Percentiles rank a stretch among this genome's conserved stretches.
Conservation (phyloP, 2,329 filamentous ascomycete species). For the Colletotrichum kahawae region DNA sequence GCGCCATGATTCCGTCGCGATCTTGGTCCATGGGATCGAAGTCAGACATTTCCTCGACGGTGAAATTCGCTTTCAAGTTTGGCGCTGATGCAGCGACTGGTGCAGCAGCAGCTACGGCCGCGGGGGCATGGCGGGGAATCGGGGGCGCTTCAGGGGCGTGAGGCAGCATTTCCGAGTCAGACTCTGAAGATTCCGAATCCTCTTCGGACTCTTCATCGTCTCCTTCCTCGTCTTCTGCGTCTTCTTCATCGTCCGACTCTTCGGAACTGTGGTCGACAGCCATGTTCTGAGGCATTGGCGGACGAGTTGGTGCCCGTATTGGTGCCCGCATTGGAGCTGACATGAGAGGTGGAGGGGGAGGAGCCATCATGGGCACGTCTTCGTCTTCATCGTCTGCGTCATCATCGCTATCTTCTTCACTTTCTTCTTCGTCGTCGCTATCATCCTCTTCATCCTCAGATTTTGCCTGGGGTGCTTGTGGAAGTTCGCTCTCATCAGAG, state of each 20-base stretch:
- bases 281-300: not conserved
- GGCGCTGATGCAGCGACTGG: not conserved
- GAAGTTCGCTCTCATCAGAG: not conserved
- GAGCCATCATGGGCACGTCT: constrained; percentile 5
- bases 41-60: constrained; percentile 50
- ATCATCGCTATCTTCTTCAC: not conserved
- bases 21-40: constrained; percentile 51
- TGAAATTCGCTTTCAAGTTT: constrained; percentile 30
- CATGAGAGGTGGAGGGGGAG: constrained; percentile 10
- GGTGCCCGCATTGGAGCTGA: not conserved
- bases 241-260: not conserved
- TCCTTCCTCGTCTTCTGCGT: constrained; percentile 21
- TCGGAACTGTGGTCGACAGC: constrained; percentile 6
- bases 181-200: constrained; percentile 21
- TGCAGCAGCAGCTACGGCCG: not conserved
- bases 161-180: constrained; percentile 24
- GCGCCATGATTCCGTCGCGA: constrained; percentile 45
- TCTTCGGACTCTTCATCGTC: constrained; percentile 4
- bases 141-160: not conserved
- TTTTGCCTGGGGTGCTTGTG: not conserved
- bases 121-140: constrained; percentile 1
- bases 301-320: not conserved
- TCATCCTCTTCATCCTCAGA: constrained; percentile 9
- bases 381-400: constrained; percentile 12
- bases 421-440: constrained; percentile 8